Conservation (phyloP, 805 yeast species). For the Sugiyamaella lignohabitans region DNA sequence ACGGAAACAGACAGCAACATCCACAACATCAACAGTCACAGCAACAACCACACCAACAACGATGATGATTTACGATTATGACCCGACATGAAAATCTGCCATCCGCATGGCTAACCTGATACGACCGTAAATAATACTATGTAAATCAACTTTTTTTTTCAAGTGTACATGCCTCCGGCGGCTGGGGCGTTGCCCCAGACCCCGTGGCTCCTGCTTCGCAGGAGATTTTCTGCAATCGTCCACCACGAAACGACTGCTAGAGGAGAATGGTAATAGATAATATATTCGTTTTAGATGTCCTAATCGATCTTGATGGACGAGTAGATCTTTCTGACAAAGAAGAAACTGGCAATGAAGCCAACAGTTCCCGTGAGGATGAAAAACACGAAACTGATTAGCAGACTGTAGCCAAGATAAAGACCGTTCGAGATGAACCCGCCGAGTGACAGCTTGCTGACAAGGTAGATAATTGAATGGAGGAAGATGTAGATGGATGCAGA, state of each 20-base stretch:
- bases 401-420: constrained; percentile 76
- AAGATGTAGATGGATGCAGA: constrained; percentile 83
- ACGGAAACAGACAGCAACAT: constrained; percentile 11
- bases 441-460: constrained; percentile 46
- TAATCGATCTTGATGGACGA: constrained; percentile 81
- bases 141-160: background rate
- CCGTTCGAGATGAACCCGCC: constrained; percentile 72
- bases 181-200: background rate
- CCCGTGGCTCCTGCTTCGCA: background rate
- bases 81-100: no score
- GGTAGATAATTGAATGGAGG: constrained; percentile 63
- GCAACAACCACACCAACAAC: constrained; percentile 12
- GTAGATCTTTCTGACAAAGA: constrained; percentile 74
- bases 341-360: constrained; percentile 70
- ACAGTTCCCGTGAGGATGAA: constrained; percentile 84
- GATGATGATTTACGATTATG: no score
- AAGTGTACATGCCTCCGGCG: background rate
- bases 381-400: constrained; percentile 59
- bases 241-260: no score
- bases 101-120: background rate
- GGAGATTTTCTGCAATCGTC: no score
- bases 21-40: constrained; percentile 11
- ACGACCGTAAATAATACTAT: background rate
- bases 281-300: constrained; percentile 2
- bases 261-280: no score